These are phyloP conservation scores for Cladosporium sp. DNA, from an alignment of 2,329 filamentous ascomycete genomes.

Conservation along the genomic window DNA sequence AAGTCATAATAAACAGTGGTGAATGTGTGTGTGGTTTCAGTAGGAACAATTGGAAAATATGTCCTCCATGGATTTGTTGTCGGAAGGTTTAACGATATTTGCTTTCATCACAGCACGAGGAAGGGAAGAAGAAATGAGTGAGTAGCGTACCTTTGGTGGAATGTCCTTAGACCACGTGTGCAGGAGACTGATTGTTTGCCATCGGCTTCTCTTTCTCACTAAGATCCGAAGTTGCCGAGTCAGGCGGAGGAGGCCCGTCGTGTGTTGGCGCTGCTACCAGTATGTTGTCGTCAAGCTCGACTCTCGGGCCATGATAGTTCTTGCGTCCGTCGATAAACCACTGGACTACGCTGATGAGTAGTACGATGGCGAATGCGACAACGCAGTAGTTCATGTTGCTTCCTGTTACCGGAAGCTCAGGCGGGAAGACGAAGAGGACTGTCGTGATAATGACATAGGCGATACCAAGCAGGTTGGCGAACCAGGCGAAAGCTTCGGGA, in stretches of 20 bases:
- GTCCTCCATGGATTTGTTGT: slow-evolving; percentile 10
- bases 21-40: slow-evolving; percentile 10
- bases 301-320: slow-evolving; percentile 52
- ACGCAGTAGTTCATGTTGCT: slow-evolving; percentile 66
- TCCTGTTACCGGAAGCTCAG: slow-evolving; percentile 58
- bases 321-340: slow-evolving; percentile 60
- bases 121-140: background rate
- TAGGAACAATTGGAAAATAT: slow-evolving; percentile 16
- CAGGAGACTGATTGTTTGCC: background rate
- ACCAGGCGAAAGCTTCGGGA: slow-evolving; percentile 54
- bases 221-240: background rate
- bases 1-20: background rate
- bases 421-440: slow-evolving; percentile 71
- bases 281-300: slow-evolving; percentile 29
- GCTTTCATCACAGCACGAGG: slow-evolving; percentile 7
- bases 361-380: slow-evolving; percentile 55
- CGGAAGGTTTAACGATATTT: slow-evolving; percentile 10
- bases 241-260: slow-evolving; percentile 12
- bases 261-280: slow-evolving; percentile 23
- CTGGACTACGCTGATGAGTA: slow-evolving; percentile 54
- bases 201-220: background rate
- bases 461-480: slow-evolving; percentile 57
- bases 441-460: slow-evolving; percentile 66
- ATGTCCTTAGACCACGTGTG: background rate
- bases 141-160: background rate